These are phyloP conservation scores for Arthrobotrys musiformis DNA, from an alignment of 2,329 filamentous ascomycete species.

Conservation along the genomic window DNA sequence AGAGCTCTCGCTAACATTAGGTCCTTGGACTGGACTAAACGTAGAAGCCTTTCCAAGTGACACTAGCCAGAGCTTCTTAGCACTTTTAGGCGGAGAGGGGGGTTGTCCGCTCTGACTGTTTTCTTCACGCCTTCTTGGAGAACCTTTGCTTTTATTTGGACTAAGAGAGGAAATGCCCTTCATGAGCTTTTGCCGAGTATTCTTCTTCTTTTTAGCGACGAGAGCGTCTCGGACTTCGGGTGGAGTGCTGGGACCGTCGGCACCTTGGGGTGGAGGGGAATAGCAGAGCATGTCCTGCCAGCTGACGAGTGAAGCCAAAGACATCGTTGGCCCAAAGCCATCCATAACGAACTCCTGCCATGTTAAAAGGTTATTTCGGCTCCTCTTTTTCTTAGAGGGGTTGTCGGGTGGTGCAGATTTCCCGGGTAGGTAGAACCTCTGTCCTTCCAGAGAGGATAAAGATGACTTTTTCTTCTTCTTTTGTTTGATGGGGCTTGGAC, in stretches of 20 bases:
- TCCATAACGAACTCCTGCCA: conserved; percentile 52
- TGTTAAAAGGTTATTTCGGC: conserved; percentile 29
- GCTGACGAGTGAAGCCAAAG: conserved; percentile 43
- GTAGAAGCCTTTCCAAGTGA: conserved; percentile 30
- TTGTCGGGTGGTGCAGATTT: neutral
- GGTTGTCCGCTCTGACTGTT: neutral
- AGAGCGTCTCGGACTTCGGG: conserved; percentile 28
- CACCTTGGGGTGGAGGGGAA: conserved; percentile 31
- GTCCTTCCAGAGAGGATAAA: conserved; percentile 29
- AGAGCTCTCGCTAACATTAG: neutral
- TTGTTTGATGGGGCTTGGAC: conserved; percentile 1
- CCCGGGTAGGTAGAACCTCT: conserved; percentile 19
- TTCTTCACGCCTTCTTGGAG: neutral
- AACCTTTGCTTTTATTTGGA: neutral
- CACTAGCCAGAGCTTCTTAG: conserved; percentile 14
- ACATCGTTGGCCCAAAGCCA: conserved; percentile 41
- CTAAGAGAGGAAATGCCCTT: conserved; percentile 3
- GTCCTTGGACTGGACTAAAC: neutral
- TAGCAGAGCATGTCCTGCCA: conserved; percentile 50
- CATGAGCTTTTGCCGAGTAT: neutral
- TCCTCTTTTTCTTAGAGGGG: neutral
- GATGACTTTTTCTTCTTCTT: conserved; percentile 32
- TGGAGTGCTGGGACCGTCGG: conserved; percentile 31
- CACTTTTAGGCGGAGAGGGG: neutral
- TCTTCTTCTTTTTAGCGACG: conserved; percentile 30